Evolutionary conservation across 1,139 yeast genomes (phyloP), one percentile per base, ranked within the genome.

Genomic region (Saccharomyces hybrid): DNA sequence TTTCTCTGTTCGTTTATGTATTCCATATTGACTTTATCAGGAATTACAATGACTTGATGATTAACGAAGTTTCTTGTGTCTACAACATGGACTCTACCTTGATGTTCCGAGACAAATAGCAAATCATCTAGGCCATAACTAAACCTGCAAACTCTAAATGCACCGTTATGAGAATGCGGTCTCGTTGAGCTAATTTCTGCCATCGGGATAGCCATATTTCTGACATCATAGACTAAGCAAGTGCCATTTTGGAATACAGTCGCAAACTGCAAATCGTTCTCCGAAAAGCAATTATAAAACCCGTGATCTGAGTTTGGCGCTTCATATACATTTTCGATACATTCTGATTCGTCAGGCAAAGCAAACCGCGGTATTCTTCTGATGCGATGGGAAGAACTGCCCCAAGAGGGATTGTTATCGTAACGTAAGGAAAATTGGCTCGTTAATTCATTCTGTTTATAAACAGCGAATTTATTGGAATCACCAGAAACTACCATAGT

Each of bases 211-310:
- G 67, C 64, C 53, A 81, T 66, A 57, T 84, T 84, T 60, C 98
- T 74, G 23, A 87, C 70, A 69, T 90, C 98, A 68, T 84, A 90
- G 23, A 90, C 72, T 58, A 84, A 74, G 58, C 95, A 85, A 34
- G 82, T 74, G 7, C 98, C 97, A 66, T 87, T 90, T 70, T 90
- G 96, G 68, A 88, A 89, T 26, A 91, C 84, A 0, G 88, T 82
- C 1, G 95, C 84, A 69, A 90, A 86, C 62, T 83, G 77, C 56
- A 78, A 64, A 20, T 93, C 95, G 52, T 86, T 82, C 20, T 85
- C 78, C 59, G 86, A 84, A 71, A 84, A 89, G n/a, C 87, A 80
- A 0, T 88, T 81, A 2, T 95, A 89, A 66, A 90, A 88, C 4
- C 97, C 97, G 53, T 86, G 80, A 61, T 87, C 95, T 54, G 86